Evolutionary conservation across 768 basidiomycete species (phyloP).

Genomic region (Boletales sp.): DNA sequence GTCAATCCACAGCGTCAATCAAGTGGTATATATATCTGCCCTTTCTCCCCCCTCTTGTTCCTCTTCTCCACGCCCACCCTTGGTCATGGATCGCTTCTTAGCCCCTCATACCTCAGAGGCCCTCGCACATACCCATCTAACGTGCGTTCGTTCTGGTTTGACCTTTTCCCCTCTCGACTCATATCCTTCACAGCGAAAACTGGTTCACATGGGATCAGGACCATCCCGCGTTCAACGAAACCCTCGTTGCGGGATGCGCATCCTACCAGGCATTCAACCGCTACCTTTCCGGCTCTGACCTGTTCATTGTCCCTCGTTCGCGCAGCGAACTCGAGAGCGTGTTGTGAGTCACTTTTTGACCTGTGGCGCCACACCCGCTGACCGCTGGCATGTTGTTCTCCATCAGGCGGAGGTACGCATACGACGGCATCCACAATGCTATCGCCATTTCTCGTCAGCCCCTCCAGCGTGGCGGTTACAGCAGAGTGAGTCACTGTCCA

Average conservation of each 20-base stretch:
- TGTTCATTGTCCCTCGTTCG: slow-evolving; percentile 66
- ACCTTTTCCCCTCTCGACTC: slow-evolving; percentile 5
- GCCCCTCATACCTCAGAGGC: slow-evolving; percentile 75
- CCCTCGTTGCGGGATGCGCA: slow-evolving; percentile 72
- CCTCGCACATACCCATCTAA: slow-evolving; percentile 61
- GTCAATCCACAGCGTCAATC: slow-evolving; percentile 7
- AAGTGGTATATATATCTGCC: slow-evolving; percentile 6
- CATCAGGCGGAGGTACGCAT: slow-evolving; percentile 65
- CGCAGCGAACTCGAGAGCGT: slow-evolving; percentile 66
- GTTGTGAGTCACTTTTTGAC: slow-evolving; percentile 44
- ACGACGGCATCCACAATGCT: slow-evolving; percentile 79
- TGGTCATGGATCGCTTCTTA: slow-evolving; percentile 64
- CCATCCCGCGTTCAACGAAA: slow-evolving; percentile 66
- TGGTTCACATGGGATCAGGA: slow-evolving; percentile 68
- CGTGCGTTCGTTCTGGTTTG: slow-evolving; percentile 43
- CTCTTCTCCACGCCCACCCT: neutral
- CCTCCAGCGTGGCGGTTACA: slow-evolving; percentile 54
- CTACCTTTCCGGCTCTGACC: slow-evolving; percentile 65
- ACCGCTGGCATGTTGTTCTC: neutral
- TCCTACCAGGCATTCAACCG: slow-evolving; percentile 77
- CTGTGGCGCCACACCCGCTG: slow-evolving; percentile 2
- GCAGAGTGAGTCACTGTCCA: slow-evolving; percentile 38
- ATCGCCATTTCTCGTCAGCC: slow-evolving; percentile 67
- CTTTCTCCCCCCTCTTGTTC: neutral
- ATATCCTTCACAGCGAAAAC: slow-evolving; percentile 50